These are phyloP conservation scores for Dipteronia sinensis DNA, from an alignment of 345 rosid species.

Conservation along the genomic window DNA sequence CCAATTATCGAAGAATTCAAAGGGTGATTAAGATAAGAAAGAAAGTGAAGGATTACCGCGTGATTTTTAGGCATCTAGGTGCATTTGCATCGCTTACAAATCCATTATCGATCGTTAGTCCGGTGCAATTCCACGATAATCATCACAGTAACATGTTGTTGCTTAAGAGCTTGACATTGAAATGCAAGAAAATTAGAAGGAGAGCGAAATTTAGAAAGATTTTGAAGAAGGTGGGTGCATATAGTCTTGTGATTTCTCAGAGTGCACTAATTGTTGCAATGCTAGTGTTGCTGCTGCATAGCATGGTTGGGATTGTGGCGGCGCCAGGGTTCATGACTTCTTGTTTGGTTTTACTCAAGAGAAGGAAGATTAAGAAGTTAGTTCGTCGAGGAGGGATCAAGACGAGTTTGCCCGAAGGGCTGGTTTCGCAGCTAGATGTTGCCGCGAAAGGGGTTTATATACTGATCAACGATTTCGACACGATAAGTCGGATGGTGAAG, in stretches of 20 bases:
- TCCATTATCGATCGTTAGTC: slow-evolving; percentile 49
- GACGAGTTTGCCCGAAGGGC: slow-evolving; percentile 40
- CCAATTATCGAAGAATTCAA: slow-evolving; percentile 49
- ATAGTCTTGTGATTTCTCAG: slow-evolving; percentile 45
- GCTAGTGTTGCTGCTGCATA: slow-evolving; percentile 61
- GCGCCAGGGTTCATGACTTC: slow-evolving; percentile 58
- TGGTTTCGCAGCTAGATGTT: slow-evolving; percentile 58
- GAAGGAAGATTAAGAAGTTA: slow-evolving; percentile 25
- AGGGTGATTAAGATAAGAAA: slow-evolving; percentile 51
- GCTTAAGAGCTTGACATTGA: slow-evolving; percentile 46
- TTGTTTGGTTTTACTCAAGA: slow-evolving; percentile 41
- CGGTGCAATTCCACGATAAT: slow-evolving; percentile 36
- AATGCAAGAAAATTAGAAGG: slow-evolving; percentile 48
- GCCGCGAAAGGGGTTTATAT: slow-evolving; percentile 80
- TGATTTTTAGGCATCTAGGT: slow-evolving; percentile 53
- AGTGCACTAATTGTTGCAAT: slow-evolving; percentile 40
- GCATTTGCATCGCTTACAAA: slow-evolving; percentile 50
- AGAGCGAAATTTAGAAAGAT: slow-evolving; percentile 42
- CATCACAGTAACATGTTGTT: slow-evolving; percentile 49
- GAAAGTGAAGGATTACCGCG: slow-evolving; percentile 25
- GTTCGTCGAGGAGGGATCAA: slow-evolving; percentile 20
- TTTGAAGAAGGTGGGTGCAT: slow-evolving; percentile 49
- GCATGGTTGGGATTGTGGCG: slow-evolving; percentile 56
- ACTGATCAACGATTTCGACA: slow-evolving; percentile 76
- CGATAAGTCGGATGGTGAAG: slow-evolving; percentile 58